Evolutionary conservation across 1,139 yeast species (phyloP), one percentile per base, ranked within the genome.

Genomic region (Yamadazyma spencermartinsiae): DNA sequence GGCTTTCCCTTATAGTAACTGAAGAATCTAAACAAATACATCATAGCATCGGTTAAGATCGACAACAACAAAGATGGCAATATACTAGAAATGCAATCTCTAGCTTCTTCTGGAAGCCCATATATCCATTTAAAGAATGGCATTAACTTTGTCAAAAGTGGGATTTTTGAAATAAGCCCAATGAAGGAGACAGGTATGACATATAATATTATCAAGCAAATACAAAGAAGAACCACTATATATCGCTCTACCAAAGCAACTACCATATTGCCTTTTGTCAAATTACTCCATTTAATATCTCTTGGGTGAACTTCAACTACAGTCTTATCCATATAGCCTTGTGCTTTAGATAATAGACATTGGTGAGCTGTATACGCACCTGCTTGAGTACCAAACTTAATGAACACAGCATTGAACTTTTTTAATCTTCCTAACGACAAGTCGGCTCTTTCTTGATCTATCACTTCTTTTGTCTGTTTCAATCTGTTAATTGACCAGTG

Each of bases 161-260:
- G 86, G 4, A 81, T 63, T 46, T 83, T 88, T 0, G 88, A 78
- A 0, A 84, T 60, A 11, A 83, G 60, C 0, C 88, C 87, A 35
- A 84, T 76, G 43, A 82, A 68, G 1, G 88, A 83, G 1, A 84
- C 88, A 0, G 94, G 94, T 1, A 83, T 58, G 2, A 82, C 82
- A 74, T 87, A 84, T 7, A 81, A 68, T 1, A 81, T 55, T 4
- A 79, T 77, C 0, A 82, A 61, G 4, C 67, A 41, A 10, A 78
- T 60, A 32, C 76, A 68, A 3, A 74, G 31, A 2, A 73, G 41
- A 27, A 70, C 68, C 0, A 80, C 77, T 4, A 68, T 25, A 11
- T 71, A 61, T 18, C 64, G 60, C 51, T 76, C 68, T 0, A 72
- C 18, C 19, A 65, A 55, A 8, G 58, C 56, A 2, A 56, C 41